Percentiles rank a stretch among this genome's conserved stretches.
These are phyloP conservation scores for Saturnispora gosingensis DNA, from an alignment of 805 yeast genomes.

Conservation along the genomic window DNA sequence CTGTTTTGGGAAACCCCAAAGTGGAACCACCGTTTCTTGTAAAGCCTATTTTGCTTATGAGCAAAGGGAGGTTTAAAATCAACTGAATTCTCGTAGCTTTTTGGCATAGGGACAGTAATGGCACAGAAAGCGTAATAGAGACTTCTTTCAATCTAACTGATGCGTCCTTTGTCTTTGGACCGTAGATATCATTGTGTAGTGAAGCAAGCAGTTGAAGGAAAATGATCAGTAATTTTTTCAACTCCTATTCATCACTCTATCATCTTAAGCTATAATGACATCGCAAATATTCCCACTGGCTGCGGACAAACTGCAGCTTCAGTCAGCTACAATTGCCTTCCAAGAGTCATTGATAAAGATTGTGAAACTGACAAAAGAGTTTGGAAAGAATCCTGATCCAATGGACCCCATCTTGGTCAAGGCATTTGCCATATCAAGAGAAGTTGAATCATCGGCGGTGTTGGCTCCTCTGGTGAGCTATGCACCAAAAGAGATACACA, in stretches of 20 bases:
- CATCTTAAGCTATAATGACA: background rate
- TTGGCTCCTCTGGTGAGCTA: background rate
- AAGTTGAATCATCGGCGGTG: background rate
- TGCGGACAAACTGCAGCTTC: background rate
- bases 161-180: no score
- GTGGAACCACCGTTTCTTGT: no score
- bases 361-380: background rate
- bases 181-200: no score
- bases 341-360: background rate
- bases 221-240: background rate
- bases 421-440: background rate
- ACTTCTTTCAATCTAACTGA: no score
- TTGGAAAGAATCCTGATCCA: background rate
- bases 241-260: background rate
- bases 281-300: background rate
- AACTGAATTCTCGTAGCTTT: no score
- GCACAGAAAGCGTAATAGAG: no score
- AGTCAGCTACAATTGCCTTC: background rate
- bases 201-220: background rate
- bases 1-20: no score
- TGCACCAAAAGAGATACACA: no score
- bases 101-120: no score
- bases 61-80: background rate
- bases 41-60: background rate
- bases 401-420: background rate